Percentiles rank a stretch among this genome's conserved stretches.
These are phyloP conservation scores for Stemphylium lycopersici DNA, from an alignment of 2,329 filamentous ascomycete genomes.

Conservation along the genomic window DNA sequence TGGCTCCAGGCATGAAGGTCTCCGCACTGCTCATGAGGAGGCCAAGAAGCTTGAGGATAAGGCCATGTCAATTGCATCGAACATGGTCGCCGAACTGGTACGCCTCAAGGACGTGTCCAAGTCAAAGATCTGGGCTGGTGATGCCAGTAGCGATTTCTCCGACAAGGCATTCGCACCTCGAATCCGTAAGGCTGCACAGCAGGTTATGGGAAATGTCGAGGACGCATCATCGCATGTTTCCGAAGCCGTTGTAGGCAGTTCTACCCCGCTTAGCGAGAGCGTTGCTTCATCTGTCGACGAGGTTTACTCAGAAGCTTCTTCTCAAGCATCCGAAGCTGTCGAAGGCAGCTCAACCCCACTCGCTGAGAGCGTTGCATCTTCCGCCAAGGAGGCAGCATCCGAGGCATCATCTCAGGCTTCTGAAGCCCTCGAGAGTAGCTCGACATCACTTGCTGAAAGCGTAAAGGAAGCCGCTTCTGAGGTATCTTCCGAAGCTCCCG, in stretches of 20 bases:
- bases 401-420: conserved; percentile 37
- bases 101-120: conserved; percentile 81
- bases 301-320: conserved; percentile 42
- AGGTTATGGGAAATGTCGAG: conserved; percentile 49
- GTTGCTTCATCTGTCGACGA: conserved; percentile 47
- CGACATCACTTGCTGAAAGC: conserved; percentile 39
- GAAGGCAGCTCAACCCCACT: conserved; percentile 39
- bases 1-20: conserved; percentile 73
- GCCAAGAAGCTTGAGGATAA: conserved; percentile 74
- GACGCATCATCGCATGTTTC: conserved; percentile 47
- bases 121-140: conserved; percentile 80
- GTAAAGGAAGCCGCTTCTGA: conserved; percentile 45
- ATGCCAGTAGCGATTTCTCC: conserved; percentile 80
- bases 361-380: conserved; percentile 45
- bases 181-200: conserved; percentile 54
- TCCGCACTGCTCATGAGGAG: conserved; percentile 70
- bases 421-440: conserved; percentile 38
- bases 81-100: conserved; percentile 78
- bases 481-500: conserved; percentile 33
- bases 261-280: conserved; percentile 41
- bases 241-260: conserved; percentile 42
- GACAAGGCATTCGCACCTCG: conserved; percentile 67
- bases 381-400: conserved; percentile 45
- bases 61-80: conserved; percentile 80
- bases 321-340: conserved; percentile 38